Conservation (phyloP, 2,329 filamentous ascomycete species). For the Myriangium duriaei region DNA sequence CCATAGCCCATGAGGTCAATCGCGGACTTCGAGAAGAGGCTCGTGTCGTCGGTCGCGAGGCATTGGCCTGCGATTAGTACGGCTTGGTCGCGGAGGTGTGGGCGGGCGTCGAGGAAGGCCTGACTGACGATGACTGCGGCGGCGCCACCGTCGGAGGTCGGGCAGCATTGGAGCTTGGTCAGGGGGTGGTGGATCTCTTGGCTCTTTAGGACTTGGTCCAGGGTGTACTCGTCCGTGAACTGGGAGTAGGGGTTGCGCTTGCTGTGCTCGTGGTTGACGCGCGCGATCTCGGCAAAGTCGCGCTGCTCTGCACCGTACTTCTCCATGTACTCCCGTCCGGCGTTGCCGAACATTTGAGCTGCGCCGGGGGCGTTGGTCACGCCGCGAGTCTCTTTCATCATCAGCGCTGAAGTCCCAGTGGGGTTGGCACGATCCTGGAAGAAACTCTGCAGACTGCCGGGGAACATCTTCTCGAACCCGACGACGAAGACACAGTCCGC, state of each 20-base stretch:
- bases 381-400: slow-evolving; percentile 76
- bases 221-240: slow-evolving; percentile 83
- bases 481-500: slow-evolving; percentile 84
- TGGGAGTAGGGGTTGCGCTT: slow-evolving; percentile 95
- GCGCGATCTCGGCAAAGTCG: slow-evolving; percentile 90
- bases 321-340: slow-evolving; percentile 87
- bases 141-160: slow-evolving; percentile 84
- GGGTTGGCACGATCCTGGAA: slow-evolving; percentile 81
- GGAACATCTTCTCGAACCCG: slow-evolving; percentile 97
- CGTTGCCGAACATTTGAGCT: slow-evolving; percentile 92
- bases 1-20: slow-evolving; percentile 85
- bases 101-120: slow-evolving; percentile 72
- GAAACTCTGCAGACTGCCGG: slow-evolving; percentile 69
- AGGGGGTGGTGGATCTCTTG: slow-evolving; percentile 74
- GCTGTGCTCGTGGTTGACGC: slow-evolving; percentile 86
- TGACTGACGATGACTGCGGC: slow-evolving; percentile 83
- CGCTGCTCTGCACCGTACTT: slow-evolving; percentile 74
- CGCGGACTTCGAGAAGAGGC: slow-evolving; percentile 63
- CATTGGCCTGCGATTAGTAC: slow-evolving; percentile 79
- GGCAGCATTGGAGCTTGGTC: slow-evolving; percentile 97
- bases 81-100: slow-evolving; percentile 71
- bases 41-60: slow-evolving; percentile 70
- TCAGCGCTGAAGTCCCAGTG: slow-evolving; percentile 54
- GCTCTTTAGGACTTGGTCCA: slow-evolving; percentile 64
- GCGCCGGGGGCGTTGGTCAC: slow-evolving; percentile 71